Base-by-base conservation (phyloP, 208 protist genomes). In the Trypanosomatidae sp. region DNA sequence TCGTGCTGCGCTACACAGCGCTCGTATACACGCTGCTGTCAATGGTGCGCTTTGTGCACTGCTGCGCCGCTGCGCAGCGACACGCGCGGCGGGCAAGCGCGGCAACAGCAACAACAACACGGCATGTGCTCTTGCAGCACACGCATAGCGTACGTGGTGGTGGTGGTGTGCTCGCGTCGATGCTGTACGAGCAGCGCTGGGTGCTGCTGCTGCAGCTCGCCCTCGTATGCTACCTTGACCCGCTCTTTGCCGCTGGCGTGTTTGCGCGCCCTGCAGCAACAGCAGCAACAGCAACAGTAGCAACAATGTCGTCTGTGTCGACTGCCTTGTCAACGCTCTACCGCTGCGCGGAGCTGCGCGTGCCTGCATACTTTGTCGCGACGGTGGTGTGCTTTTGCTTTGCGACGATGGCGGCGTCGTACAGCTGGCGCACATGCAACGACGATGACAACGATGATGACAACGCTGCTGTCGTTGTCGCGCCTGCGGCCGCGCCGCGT, bases 101-200 rank as follows among this genome's bases (percentile, higher is more conserved):
- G n/a, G n/a, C n/a, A n/a, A n/a, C n/a, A n/a, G n/a, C n/a, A n/a
- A n/a, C n/a, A n/a, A n/a, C n/a, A n/a, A n/a, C n/a, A n/a, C n/a
- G n/a, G n/a, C n/a, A n/a, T n/a, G n/a, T n/a, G n/a, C n/a, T n/a
- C n/a, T n/a, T n/a, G n/a, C n/a, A n/a, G n/a, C n/a, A n/a, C n/a
- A n/a, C n/a, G n/a, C n/a, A n/a, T n/a, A n/a, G n/a, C n/a, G n/a
- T n/a, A n/a, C n/a, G n/a, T n/a, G n/a, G n/a, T n/a, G n/a, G n/a
- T n/a, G n/a, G n/a, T n/a, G n/a, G n/a, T 16, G 18, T 23, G 53
- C 7, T n/a, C n/a, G n/a, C n/a, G n/a, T n/a, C n/a, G n/a, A 39
- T 64, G 38, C 22, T 60, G 0, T 81, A 71, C 45, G 79, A 88
- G 51, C 79, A 88, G 54, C 59, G 59, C 42, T 77, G 73, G 61